Conservation (phyloP, 2,329 filamentous ascomycete genomes). For the Ceratocystis huliohia region DNA sequence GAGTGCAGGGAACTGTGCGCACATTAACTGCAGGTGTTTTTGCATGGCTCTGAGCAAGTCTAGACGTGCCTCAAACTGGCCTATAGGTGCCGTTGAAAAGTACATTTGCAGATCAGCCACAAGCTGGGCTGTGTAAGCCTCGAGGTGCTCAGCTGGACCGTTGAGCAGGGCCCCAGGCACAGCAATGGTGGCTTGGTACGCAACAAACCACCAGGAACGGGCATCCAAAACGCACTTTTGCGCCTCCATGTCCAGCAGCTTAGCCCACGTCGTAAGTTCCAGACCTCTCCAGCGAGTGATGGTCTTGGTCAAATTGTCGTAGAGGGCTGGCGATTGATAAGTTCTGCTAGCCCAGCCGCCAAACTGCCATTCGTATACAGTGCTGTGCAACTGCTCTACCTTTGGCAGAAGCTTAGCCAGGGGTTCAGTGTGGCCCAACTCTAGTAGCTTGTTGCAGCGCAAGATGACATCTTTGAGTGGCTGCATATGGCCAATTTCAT, state of each 20-base stretch:
- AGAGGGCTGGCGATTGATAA: slow-evolving; percentile 55
- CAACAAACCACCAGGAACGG: slow-evolving; percentile 89
- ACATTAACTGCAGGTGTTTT: slow-evolving; percentile 49
- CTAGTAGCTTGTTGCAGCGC: slow-evolving; percentile 61
- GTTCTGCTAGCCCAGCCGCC: slow-evolving; percentile 71
- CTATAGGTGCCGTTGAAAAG: slow-evolving; percentile 63
- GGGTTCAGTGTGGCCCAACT: slow-evolving; percentile 67
- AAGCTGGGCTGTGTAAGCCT: slow-evolving; percentile 51
- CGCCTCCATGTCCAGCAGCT: slow-evolving; percentile 72
- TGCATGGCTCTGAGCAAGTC: slow-evolving; percentile 53
- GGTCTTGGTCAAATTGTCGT: slow-evolving; percentile 65
- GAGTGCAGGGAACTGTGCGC: slow-evolving; percentile 45
- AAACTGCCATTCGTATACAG: slow-evolving; percentile 87
- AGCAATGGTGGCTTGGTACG: slow-evolving; percentile 77
- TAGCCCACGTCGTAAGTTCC: slow-evolving; percentile 84
- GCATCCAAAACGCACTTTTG: slow-evolving; percentile 65
- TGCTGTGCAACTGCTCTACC: slow-evolving; percentile 73
- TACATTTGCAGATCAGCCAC: slow-evolving; percentile 69
- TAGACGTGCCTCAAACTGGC: slow-evolving; percentile 65
- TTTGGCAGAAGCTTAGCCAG: slow-evolving; percentile 75
- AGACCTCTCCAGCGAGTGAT: slow-evolving; percentile 83
- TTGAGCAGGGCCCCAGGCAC: slow-evolving; percentile 56
- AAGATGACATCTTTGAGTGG: slow-evolving; percentile 64
- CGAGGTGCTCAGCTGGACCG: slow-evolving; percentile 43
- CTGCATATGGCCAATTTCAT: slow-evolving; percentile 60